phyloP scores from a whole-genome alignment of 2,329 filamentous ascomycete genomes.

The Chaetomiaceae sp. region DNA sequence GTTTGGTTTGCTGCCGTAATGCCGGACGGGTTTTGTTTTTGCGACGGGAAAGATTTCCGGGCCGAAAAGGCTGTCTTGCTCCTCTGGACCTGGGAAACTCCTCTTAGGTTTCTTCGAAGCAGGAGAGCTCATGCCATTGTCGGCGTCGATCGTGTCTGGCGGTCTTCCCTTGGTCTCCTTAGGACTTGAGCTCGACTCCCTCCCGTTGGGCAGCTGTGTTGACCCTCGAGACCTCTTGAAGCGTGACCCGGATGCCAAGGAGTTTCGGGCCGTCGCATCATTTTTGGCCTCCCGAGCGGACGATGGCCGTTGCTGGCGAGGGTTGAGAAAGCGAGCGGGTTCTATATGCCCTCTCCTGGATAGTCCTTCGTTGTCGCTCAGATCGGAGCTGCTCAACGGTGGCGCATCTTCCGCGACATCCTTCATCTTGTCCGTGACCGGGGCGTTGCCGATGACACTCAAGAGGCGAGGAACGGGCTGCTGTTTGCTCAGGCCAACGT shows the following conservation, averaged over 20 bases:
- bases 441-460: not conserved
- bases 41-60: not conserved
- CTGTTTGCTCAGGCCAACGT: conserved; percentile 12
- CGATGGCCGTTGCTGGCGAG: not conserved
- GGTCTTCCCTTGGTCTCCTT: not conserved
- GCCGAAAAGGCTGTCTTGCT: not conserved
- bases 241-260: not conserved
- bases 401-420: conserved; percentile 11
- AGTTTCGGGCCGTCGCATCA: not conserved
- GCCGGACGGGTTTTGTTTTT: not conserved
- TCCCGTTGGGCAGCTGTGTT: not conserved
- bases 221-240: not conserved
- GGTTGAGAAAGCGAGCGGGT: conserved; percentile 2
- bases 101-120: conserved; percentile 8
- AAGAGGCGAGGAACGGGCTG: conserved; percentile 10
- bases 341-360: conserved; percentile 9
- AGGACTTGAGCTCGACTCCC: not conserved
- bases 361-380: conserved; percentile 7
- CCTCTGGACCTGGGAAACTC: not conserved
- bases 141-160: not conserved
- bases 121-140: not conserved
- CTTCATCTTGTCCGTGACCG: not conserved
- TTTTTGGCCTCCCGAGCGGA: not conserved
- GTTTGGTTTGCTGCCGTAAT: not conserved
- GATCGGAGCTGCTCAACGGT: conserved; percentile 15